Conservation (phyloP, 1,284 basidiomycete genomes). For the Malassezia cuniculi region DNA sequence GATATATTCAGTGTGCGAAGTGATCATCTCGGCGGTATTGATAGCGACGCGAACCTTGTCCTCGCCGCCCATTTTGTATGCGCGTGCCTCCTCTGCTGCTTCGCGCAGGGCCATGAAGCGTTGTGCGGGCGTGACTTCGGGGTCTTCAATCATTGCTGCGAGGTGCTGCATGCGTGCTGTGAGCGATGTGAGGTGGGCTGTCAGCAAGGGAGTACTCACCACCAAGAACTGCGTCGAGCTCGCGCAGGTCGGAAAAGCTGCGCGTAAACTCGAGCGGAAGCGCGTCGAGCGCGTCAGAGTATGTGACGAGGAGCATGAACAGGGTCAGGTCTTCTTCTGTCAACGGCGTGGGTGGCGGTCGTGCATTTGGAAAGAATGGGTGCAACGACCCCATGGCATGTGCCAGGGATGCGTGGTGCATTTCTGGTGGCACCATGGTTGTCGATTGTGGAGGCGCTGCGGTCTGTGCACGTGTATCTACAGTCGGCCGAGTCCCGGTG, state of each 20-base stretch:
- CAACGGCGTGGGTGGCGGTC: slow-evolving; percentile 9
- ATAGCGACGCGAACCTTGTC: slow-evolving; percentile 97
- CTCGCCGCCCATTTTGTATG: slow-evolving; percentile 87
- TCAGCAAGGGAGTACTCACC: background rate
- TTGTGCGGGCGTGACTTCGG: slow-evolving; percentile 58
- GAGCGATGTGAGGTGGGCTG: slow-evolving; percentile 34
- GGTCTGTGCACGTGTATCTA: no score
- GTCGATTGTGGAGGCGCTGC: no score
- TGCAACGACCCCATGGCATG: slow-evolving; percentile 6
- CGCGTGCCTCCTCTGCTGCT: slow-evolving; percentile 79
- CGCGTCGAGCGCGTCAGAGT: slow-evolving; percentile 71
- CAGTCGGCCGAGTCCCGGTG: no score
- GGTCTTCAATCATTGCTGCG: slow-evolving; percentile 49
- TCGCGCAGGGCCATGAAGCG: slow-evolving; percentile 76
- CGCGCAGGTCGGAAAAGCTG: slow-evolving; percentile 84
- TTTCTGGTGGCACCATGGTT: no score
- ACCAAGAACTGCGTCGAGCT: slow-evolving; percentile 91
- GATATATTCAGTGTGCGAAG: slow-evolving; percentile 43
- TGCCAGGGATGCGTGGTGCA: no score
- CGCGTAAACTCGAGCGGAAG: slow-evolving; percentile 87
- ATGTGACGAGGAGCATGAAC: slow-evolving; percentile 39
- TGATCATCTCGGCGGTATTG: slow-evolving; percentile 68
- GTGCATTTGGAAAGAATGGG: slow-evolving; percentile 10
- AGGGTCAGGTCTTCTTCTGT: slow-evolving; percentile 15
- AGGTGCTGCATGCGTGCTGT: slow-evolving; percentile 34